A percentile compares a stretch with the other conserved stretches of the same genome.
These are phyloP conservation scores for bread wheat (Triticum aestivum) DNA, from an alignment of 176 grass and related monocot species.

Conservation along the genomic window IWGSC_CS_RefSeq_v2.1 NC_057808.1:272114361-272114860, in stretches of 20 bases:
- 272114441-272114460: slow-evolving; percentile 80
- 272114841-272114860: slow-evolving; percentile 83
- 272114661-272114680: background rate
- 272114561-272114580: background rate
- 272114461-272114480: slow-evolving; percentile 91
- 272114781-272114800: slow-evolving; percentile 77
- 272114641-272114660: slow-evolving; percentile 5
- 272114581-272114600: slow-evolving; percentile 1
- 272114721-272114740: slow-evolving; percentile 72
- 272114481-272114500: slow-evolving; percentile 96
- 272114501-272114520: slow-evolving; percentile 97
- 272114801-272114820: slow-evolving; percentile 68
- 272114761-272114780: slow-evolving; percentile 94
- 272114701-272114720: slow-evolving; percentile 88
- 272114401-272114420: slow-evolving; percentile 83
- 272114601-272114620: slow-evolving; percentile 95
- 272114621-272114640: slow-evolving; percentile 22
- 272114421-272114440: slow-evolving; percentile 87
- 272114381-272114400: slow-evolving; percentile 86
- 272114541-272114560: slow-evolving; percentile 12
- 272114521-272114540: slow-evolving; percentile 66
- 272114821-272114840: slow-evolving; percentile 73
- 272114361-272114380: slow-evolving; percentile 85
- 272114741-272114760: slow-evolving; percentile 91
- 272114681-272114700: slow-evolving; percentile 43